phyloP scores from a whole-genome alignment of 192 early-diverging fungal species.

The Phlyctochytrium bullatum region DNA sequence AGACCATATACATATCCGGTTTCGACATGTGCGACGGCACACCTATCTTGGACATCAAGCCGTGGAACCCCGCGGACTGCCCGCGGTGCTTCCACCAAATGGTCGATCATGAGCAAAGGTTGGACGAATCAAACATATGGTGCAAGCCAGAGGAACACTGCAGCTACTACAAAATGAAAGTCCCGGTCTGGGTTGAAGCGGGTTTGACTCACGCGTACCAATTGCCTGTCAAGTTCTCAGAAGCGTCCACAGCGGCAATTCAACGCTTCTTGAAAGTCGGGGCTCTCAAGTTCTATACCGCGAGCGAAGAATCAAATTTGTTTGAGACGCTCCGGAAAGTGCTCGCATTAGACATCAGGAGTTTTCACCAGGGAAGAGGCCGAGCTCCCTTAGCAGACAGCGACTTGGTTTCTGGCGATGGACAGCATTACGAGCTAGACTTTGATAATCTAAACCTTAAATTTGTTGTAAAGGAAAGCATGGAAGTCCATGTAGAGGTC shows the following conservation, averaged over 20 bases:
- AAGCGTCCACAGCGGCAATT: constrained; percentile 1
- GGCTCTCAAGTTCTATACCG: constrained; percentile 14
- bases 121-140: neutral
- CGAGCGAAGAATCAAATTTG: constrained; percentile 8
- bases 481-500: too few species aligned
- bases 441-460: constrained; percentile 23
- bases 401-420: constrained; percentile 11
- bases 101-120: constrained; percentile 8
- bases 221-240: constrained; percentile 18
- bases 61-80: constrained; percentile 40
- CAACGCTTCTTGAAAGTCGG: constrained; percentile 10
- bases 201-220: constrained; percentile 31
- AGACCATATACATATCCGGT: constrained; percentile 22
- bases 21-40: constrained; percentile 32
- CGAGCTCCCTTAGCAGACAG: constrained; percentile 2
- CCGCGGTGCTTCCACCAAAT: constrained; percentile 24
- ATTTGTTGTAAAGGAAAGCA: constrained; percentile 5
- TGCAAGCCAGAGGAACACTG: neutral
- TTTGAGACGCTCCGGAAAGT: constrained; percentile 3
- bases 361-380: constrained; percentile 27
- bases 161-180: constrained; percentile 10
- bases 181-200: constrained; percentile 35
- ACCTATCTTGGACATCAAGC: constrained; percentile 37
- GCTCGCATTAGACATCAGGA: constrained; percentile 23
- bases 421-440: constrained; percentile 24